phyloP scores from a whole-genome alignment of 345 rosid genomes.

The Psidium friedrichsthalianum region DNA sequence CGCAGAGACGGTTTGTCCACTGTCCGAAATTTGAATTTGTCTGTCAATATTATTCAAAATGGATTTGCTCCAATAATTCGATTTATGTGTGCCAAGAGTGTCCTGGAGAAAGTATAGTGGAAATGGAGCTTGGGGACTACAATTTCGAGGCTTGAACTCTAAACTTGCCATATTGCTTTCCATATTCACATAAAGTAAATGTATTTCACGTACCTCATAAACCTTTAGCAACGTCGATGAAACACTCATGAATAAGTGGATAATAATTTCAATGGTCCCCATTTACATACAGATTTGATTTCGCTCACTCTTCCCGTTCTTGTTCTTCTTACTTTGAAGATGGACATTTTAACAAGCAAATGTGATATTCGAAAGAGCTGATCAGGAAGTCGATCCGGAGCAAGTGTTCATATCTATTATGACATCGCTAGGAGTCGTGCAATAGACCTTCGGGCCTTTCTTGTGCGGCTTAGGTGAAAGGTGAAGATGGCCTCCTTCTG shows the following conservation, averaged over 20 bases:
- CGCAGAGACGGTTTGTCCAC: neutral
- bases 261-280: neutral
- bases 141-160: neutral
- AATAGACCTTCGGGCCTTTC: too few species aligned
- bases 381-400: too few species aligned
- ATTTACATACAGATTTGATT: neutral
- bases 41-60: neutral
- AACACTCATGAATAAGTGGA: neutral
- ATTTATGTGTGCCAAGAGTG: neutral
- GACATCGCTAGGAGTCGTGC: too few species aligned
- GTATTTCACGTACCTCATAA: neutral
- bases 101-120: neutral
- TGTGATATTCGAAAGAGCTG: neutral
- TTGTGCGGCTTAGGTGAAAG: too few species aligned
- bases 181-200: neutral
- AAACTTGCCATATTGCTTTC: neutral
- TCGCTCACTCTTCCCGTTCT: neutral
- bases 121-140: neutral
- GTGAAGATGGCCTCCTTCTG: too few species aligned
- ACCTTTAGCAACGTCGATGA: neutral
- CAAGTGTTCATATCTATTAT: too few species aligned
- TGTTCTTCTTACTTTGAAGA: neutral
- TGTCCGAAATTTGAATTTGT: neutral
- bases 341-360: neutral
- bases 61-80: neutral